Conservation (phyloP, 1,284 basidiomycete species). For the Veloporphyrellus conicus region DNA sequence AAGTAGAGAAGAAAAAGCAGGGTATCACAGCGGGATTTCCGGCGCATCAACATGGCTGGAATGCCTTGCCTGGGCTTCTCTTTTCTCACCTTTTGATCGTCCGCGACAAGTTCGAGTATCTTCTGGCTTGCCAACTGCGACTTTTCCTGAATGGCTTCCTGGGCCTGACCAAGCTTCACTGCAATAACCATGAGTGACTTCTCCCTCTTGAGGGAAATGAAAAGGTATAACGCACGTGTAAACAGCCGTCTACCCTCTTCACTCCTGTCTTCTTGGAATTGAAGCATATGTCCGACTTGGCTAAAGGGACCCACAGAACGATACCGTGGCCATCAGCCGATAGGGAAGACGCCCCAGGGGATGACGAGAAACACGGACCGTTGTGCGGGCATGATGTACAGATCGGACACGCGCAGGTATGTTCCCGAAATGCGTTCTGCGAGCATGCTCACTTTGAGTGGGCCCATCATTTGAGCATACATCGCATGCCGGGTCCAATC, state of each 20-base stretch:
- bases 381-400: slow-evolving; percentile 23
- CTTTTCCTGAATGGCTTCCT: slow-evolving; percentile 15
- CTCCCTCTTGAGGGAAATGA: no score
- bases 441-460: slow-evolving; percentile 24
- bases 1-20: not conserved
- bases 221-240: slow-evolving; percentile 5
- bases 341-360: not conserved
- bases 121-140: slow-evolving; percentile 15
- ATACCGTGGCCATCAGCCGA: not conserved
- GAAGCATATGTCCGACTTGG: slow-evolving; percentile 19
- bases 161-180: slow-evolving; percentile 14
- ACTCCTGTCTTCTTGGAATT: slow-evolving; percentile 19
- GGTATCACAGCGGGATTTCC: no score
- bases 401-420: slow-evolving; percentile 18
- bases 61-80: not conserved
- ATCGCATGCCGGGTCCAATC: slow-evolving; percentile 22
- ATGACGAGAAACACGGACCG: slow-evolving; percentile 7
- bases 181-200: not conserved
- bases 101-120: slow-evolving; percentile 15
- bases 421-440: slow-evolving; percentile 18
- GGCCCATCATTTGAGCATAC: slow-evolving; percentile 22
- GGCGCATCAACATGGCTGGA: not conserved
- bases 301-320: no score
- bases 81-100: slow-evolving; percentile 13
- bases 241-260: slow-evolving; percentile 16